Conservation (phyloP, 1,284 basidiomycete genomes). For the Wallemia ichthyophaga region DNA sequence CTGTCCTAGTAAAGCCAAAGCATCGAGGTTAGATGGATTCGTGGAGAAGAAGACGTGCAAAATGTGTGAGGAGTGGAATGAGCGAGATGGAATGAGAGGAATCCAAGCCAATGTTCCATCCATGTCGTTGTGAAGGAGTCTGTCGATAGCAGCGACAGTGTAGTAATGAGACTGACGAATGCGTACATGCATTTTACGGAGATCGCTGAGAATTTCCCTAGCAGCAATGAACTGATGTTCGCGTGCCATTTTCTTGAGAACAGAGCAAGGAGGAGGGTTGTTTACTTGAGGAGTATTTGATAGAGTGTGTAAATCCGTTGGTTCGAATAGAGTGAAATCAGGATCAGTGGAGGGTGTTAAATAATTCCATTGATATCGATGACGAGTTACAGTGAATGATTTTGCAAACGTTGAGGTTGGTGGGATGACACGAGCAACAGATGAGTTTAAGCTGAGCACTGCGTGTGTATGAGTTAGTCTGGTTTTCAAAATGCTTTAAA, state of each 20-base stretch:
- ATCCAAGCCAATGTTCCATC: neutral
- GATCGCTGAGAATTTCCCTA: neutral
- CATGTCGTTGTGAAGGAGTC: neutral
- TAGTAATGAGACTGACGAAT: neutral
- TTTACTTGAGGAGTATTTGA: neutral
- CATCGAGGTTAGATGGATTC: neutral
- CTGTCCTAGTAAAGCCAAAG: neutral
- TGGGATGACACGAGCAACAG: no score
- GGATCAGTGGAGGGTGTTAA: neutral
- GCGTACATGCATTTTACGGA: neutral
- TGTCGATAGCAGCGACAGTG: neutral
- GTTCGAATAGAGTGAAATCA: neutral
- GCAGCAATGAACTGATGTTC: neutral
- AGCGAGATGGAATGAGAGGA: neutral
- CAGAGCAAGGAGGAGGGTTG: neutral
- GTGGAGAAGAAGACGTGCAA: neutral
- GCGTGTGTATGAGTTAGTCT: no score
- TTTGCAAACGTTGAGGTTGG: neutral
- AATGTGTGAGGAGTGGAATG: neutral
- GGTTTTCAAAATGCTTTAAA: no score
- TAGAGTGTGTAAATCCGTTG: neutral
- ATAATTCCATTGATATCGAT: neutral
- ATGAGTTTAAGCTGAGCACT: no score
- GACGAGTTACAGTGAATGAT: neutral
- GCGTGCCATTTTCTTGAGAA: neutral